Conservation (phyloP, 2,329 filamentous ascomycete genomes). For the Hawksworthiomyces lignivorus region DNA sequence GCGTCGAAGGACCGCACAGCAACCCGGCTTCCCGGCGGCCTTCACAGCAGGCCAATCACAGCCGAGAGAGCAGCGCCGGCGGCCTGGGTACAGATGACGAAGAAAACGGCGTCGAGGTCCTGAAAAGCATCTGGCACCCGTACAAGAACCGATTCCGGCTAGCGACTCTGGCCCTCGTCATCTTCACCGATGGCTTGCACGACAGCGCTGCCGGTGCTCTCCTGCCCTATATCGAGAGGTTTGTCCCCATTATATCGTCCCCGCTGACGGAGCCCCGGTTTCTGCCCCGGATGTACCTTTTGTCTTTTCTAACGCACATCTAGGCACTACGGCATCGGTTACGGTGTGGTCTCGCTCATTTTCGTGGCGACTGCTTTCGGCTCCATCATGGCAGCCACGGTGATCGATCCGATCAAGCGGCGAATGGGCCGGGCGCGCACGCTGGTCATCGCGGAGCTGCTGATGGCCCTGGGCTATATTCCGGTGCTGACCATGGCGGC, state of each 20-base stretch:
- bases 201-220: slow-evolving; percentile 71
- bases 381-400: slow-evolving; percentile 64
- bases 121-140: slow-evolving; percentile 52
- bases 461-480: slow-evolving; percentile 55
- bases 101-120: slow-evolving; percentile 32
- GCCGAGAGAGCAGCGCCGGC: no score
- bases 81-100: slow-evolving; percentile 10
- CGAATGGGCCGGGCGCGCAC: slow-evolving; percentile 59
- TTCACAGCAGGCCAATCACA: no score
- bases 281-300: no score
- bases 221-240: slow-evolving; percentile 71
- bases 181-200: slow-evolving; percentile 62
- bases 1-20: no score
- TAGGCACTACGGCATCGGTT: slow-evolving; percentile 64
- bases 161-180: slow-evolving; percentile 55
- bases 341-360: slow-evolving; percentile 71
- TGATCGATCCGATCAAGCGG: slow-evolving; percentile 55
- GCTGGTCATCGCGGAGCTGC: slow-evolving; percentile 48
- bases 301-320: no score
- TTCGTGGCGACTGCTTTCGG: slow-evolving; percentile 72
- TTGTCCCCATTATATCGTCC: slow-evolving; percentile 16
- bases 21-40: no score
- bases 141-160: slow-evolving; percentile 66
- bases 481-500: slow-evolving; percentile 56
- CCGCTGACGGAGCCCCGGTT: no score